A percentile compares a stretch with the other conserved stretches of the same genome.
Conservation (phyloP, 148 eudicot genomes). For the Silene uniflora region DNA sequence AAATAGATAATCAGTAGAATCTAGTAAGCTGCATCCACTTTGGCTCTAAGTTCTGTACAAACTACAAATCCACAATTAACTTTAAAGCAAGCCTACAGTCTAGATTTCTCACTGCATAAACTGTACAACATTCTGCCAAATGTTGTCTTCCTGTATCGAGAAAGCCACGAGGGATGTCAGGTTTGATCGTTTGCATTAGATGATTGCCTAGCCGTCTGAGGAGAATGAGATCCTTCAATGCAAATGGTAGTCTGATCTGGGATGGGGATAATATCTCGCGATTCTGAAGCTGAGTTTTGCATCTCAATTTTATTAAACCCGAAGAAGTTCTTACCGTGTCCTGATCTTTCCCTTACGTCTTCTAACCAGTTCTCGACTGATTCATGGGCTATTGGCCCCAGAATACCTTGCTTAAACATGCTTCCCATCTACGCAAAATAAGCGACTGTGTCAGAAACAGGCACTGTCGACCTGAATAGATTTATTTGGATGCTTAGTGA, state of each 20-base stretch:
- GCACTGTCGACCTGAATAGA: not conserved
- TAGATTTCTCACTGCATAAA: not conserved
- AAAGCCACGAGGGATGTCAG: not conserved
- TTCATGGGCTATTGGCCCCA: conserved; percentile 19
- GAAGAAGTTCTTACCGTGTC: conserved; percentile 21
- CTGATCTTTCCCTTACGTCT: conserved; percentile 17
- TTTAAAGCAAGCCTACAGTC: not conserved
- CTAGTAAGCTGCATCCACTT: no score
- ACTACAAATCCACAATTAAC: not conserved
- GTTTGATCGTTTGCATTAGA: not conserved
- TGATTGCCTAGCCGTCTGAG: not conserved
- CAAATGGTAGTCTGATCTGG: conserved; percentile 15
- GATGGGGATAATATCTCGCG: conserved; percentile 12
- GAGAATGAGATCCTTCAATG: conserved; percentile 19
- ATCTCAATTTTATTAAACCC: conserved; percentile 23
- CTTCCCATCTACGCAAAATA: conserved; percentile 56
- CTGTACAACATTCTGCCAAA: not conserved
- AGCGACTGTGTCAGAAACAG: not conserved
- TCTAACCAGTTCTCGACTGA: conserved; percentile 32
- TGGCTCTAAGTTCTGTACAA: not conserved
- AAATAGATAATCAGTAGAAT: no score
- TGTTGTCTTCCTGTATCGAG: not conserved
- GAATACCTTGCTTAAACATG: conserved; percentile 51
- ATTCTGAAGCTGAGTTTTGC: conserved; percentile 25
- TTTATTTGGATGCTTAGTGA: not conserved